Evolutionary conservation across 208 protist genomes (phyloP).

Genomic region (Acanthamoeba sp.): DNA sequence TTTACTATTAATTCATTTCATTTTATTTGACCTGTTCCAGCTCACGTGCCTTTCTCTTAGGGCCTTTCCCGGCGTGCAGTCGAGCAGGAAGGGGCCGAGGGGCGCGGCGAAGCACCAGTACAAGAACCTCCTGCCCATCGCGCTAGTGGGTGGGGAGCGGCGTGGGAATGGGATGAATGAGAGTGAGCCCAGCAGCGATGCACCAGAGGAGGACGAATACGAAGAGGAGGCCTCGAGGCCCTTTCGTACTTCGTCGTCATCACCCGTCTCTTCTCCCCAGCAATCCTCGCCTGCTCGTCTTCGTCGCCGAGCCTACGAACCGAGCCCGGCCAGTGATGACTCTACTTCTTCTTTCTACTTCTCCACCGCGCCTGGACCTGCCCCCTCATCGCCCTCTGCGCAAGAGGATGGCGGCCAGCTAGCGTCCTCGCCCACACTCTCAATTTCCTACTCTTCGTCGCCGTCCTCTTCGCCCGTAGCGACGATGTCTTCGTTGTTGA

Average conservation of each 20-base stretch:
- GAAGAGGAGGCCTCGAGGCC: not conserved
- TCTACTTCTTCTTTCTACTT: not conserved
- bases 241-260: not conserved
- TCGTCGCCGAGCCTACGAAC: not conserved
- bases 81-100: slow-evolving; percentile 38
- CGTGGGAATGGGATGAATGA: not conserved
- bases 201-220: not conserved
- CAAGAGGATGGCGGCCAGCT: not conserved
- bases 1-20: not conserved
- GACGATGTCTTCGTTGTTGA: not conserved
- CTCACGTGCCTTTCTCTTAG: no score
- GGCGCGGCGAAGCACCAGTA: slow-evolving; percentile 73
- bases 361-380: not conserved
- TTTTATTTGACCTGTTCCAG: not conserved
- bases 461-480: not conserved
- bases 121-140: slow-evolving; percentile 46
- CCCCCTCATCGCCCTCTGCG: not conserved
- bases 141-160: not conserved
- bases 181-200: not conserved
- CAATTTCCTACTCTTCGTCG: not conserved
- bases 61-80: slow-evolving; percentile 61
- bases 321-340: not conserved
- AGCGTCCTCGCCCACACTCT: not conserved
- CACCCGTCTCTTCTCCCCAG: not conserved
- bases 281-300: not conserved